Percentiles rank a stretch among this genome's conserved stretches.
Evolutionary conservation across 2,329 filamentous ascomycete species (phyloP).

Genomic region (Ophiostoma himal-ulmi): DNA sequence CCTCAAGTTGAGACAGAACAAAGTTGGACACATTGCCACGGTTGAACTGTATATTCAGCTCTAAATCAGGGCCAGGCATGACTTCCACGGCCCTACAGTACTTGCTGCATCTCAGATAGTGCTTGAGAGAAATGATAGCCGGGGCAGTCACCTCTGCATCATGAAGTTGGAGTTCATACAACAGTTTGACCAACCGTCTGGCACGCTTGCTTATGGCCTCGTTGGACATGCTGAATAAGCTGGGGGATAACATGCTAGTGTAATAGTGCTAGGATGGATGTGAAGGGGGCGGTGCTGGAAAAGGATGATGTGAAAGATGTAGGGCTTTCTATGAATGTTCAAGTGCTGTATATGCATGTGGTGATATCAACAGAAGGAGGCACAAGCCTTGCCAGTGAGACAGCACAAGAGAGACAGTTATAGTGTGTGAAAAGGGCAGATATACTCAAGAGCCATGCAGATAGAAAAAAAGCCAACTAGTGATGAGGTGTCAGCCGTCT

Average conservation of each 20-base stretch:
- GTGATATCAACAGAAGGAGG: background rate
- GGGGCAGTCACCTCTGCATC: slow-evolving; percentile 24
- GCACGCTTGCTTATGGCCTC: slow-evolving; percentile 20
- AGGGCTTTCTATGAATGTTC: background rate
- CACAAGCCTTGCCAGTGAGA: background rate
- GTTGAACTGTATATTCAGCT: background rate
- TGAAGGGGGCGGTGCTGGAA: background rate
- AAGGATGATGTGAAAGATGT: background rate
- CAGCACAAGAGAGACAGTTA: background rate
- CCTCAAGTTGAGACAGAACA: slow-evolving; percentile 25
- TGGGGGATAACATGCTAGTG: background rate
- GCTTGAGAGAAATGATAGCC: slow-evolving; percentile 21
- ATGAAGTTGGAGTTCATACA: slow-evolving; percentile 22
- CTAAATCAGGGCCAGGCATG: slow-evolving; percentile 9
- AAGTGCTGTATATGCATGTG: background rate
- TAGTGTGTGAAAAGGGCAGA: background rate
- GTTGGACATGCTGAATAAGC: slow-evolving; percentile 11
- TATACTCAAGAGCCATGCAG: background rate
- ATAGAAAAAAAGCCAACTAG: background rate
- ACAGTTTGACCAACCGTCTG: slow-evolving; percentile 20
- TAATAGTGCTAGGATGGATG: background rate
- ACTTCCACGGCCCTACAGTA: slow-evolving; percentile 18
- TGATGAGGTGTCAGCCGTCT: background rate
- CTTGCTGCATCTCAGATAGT: slow-evolving; percentile 21
- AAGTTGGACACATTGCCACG: slow-evolving; percentile 21